These are phyloP conservation scores for Aspergillus fumigatus DNA, from an alignment of 2,329 filamentous ascomycete species.

Conservation along the genomic window DNA sequence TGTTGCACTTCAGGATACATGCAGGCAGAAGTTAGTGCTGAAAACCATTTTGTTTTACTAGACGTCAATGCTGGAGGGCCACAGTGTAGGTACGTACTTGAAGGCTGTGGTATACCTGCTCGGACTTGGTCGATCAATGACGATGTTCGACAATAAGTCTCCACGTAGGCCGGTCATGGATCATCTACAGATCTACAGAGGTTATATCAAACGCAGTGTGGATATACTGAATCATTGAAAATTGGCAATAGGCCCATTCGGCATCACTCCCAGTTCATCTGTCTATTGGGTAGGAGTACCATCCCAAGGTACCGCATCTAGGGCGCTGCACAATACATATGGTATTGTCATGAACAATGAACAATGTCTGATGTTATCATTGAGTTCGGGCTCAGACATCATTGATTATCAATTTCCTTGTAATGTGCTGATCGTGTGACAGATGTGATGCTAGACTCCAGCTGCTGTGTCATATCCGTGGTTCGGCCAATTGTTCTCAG, in stretches of 20 bases:
- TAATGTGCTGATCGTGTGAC: background rate
- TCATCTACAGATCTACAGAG: background rate
- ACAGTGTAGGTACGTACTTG: conserved; percentile 41
- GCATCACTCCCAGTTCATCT: background rate
- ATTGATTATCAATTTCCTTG: background rate
- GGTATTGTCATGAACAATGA: background rate
- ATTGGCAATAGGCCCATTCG: background rate
- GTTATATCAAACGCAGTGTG: background rate
- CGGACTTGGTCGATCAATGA: conserved; percentile 9
- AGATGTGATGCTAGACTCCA: background rate
- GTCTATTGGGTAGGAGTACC: background rate
- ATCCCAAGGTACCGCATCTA: background rate
- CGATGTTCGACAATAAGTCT: conserved; percentile 10
- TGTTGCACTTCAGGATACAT: background rate
- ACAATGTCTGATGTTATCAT: background rate
- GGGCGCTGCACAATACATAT: background rate
- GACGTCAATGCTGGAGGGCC: conserved; percentile 40
- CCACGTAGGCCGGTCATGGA: background rate
- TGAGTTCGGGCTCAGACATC: too few relatives aligned
- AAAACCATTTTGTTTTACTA: conserved; percentile 19
- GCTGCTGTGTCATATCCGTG: background rate
- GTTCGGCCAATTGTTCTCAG: background rate
- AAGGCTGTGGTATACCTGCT: background rate
- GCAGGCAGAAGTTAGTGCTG: background rate
- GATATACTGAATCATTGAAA: background rate